Evolutionary conservation across 1,284 basidiomycete genomes (phyloP).

Genomic region (Malassezia dermatis): DNA sequence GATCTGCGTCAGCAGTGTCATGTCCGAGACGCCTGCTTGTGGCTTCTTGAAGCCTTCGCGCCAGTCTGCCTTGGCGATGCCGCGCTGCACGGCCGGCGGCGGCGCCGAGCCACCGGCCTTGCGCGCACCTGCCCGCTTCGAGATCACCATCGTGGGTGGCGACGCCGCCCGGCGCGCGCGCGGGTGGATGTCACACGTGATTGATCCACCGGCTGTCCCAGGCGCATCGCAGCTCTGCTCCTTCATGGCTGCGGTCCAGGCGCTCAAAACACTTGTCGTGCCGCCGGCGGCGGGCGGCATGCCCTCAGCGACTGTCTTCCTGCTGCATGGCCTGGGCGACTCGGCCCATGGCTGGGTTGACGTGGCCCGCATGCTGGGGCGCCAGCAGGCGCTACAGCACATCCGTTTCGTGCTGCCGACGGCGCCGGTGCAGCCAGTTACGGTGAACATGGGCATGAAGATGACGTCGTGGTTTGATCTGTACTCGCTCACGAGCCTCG

Average conservation of each 20-base stretch:
- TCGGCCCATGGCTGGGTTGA: constrained; percentile 42
- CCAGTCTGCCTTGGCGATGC: constrained; percentile 47
- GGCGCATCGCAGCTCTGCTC: background rate
- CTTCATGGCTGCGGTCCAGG: constrained; percentile 1
- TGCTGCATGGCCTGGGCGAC: constrained; percentile 45
- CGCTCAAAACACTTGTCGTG: constrained; percentile 40
- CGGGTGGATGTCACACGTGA: background rate
- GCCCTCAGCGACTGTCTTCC: constrained; percentile 41
- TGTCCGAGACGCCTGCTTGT: constrained; percentile 84
- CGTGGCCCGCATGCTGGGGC: constrained; percentile 42
- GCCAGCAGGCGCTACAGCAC: constrained; percentile 35
- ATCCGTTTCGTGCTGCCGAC: constrained; percentile 45
- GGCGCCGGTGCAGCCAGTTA: constrained; percentile 43
- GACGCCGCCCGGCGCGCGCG: background rate
- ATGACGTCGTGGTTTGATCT: constrained; percentile 47
- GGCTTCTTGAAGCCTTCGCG: constrained; percentile 47
- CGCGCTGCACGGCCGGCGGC: constrained; percentile 24
- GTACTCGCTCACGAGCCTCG: constrained; percentile 35
- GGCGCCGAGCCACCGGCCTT: constrained; percentile 24
- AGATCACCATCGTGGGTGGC: constrained; percentile 38
- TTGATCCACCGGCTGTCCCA: background rate
- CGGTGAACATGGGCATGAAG: constrained; percentile 44
- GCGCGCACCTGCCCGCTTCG: constrained; percentile 42
- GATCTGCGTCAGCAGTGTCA: constrained; percentile 93
- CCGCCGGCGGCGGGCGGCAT: constrained; percentile 32